phyloP scores from a whole-genome alignment of 1,139 yeast genomes.

The Meyerozyma elateridarum region DNA sequence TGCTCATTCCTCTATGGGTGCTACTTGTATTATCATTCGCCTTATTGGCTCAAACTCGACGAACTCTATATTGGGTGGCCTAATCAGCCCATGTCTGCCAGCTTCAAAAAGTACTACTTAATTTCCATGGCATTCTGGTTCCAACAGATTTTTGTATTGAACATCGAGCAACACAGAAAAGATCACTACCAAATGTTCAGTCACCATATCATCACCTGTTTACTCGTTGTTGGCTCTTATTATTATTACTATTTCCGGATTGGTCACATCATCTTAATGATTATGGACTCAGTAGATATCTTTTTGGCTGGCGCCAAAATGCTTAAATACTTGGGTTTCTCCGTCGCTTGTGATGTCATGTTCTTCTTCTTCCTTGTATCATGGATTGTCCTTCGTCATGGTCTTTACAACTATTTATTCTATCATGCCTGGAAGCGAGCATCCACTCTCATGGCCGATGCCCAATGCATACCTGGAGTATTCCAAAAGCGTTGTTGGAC shows the following conservation, averaged over 20 bases:
- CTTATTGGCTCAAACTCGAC: constrained; percentile 56
- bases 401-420: constrained; percentile 63
- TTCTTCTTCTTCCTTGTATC: constrained; percentile 62
- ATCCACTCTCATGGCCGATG: constrained; percentile 32
- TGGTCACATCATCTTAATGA: constrained; percentile 71
- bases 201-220: constrained; percentile 79
- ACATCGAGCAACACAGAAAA: constrained; percentile 74
- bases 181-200: constrained; percentile 84
- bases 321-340: constrained; percentile 65
- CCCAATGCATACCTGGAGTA: constrained; percentile 31
- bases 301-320: constrained; percentile 70
- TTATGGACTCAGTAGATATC: constrained; percentile 84
- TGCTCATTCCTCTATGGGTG: constrained; percentile 56
- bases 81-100: constrained; percentile 44
- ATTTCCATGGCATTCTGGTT: constrained; percentile 73
- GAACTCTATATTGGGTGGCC: constrained; percentile 76
- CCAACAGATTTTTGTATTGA: constrained; percentile 71
- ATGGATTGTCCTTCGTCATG: constrained; percentile 76
- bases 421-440: constrained; percentile 45
- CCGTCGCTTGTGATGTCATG: constrained; percentile 58
- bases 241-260: constrained; percentile 66
- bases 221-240: constrained; percentile 68
- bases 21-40: constrained; percentile 51
- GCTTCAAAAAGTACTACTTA: constrained; percentile 69
- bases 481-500: constrained; percentile 52